Conservation (phyloP, 805 yeast species). For the Candida dajiaensis region DNA sequence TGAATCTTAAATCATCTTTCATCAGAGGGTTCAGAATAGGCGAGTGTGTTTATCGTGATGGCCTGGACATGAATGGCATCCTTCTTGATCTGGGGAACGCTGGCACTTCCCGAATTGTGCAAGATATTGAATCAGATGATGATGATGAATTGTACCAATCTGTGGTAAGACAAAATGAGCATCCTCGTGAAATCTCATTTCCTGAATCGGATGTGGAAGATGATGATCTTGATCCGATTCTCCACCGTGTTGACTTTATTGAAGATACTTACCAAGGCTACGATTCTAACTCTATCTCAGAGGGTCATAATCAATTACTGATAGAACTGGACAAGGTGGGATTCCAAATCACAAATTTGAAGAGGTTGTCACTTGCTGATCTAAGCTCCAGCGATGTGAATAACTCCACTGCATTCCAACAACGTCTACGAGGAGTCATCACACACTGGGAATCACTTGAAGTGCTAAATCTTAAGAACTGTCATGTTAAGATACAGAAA, state of each 20-base stretch:
- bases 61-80: neutral
- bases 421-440: neutral
- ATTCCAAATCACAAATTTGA: neutral
- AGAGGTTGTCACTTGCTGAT: neutral
- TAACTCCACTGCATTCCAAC: neutral
- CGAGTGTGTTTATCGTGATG: neutral
- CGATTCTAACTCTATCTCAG: neutral
- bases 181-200: too few species aligned
- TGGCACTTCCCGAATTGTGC: neutral
- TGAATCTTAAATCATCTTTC: constrained; percentile 10
- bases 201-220: neutral
- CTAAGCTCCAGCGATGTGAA: neutral
- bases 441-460: neutral
- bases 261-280: neutral
- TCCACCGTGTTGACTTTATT: neutral
- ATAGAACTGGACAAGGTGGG: neutral
- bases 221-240: constrained; percentile 1
- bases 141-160: neutral
- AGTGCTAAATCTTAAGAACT: neutral
- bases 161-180: neutral
- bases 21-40: constrained; percentile 7
- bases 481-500: neutral
- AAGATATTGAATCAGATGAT: constrained; percentile 2
- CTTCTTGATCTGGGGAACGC: neutral
- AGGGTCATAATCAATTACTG: neutral